A percentile compares a stretch with the other conserved stretches of the same genome.
Evolutionary conservation across 768 basidiomycete genomes (phyloP).

Genomic region (Collybia mongolica): DNA sequence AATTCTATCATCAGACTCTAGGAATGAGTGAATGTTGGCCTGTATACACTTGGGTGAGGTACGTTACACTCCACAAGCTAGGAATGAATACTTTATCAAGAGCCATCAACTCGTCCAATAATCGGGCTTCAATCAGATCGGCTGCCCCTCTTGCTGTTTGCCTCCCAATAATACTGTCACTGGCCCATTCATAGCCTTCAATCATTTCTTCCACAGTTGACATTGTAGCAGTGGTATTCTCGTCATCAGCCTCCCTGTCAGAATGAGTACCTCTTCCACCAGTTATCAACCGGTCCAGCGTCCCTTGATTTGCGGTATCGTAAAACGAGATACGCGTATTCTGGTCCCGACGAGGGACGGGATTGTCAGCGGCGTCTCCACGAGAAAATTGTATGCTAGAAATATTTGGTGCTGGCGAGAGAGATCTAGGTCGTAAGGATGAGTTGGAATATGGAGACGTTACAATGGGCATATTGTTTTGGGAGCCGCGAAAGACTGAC

Average conservation of each 20-base stretch:
- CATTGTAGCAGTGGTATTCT: conserved; percentile 78
- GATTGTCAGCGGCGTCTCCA: conserved; percentile 27
- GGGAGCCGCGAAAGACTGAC: not conserved
- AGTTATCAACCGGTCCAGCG: conserved; percentile 68
- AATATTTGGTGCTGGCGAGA: conserved; percentile 24
- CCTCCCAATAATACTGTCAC: conserved; percentile 68
- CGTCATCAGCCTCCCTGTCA: conserved; percentile 63
- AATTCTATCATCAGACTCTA: conserved; percentile 94
- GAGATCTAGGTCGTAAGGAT: conserved; percentile 17
- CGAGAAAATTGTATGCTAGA: conserved; percentile 27
- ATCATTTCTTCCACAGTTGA: conserved; percentile 97
- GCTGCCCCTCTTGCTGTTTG: conserved; percentile 71
- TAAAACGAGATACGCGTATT: conserved; percentile 81
- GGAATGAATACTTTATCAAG: conserved; percentile 74
- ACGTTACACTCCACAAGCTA: conserved; percentile 1
- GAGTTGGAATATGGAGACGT: conserved; percentile 18
- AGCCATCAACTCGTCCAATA: conserved; percentile 88
- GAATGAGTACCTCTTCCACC: conserved; percentile 36
- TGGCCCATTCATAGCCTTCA: conserved; percentile 97
- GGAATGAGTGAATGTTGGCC: conserved; percentile 97
- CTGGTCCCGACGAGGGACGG: conserved; percentile 51
- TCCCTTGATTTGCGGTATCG: conserved; percentile 74
- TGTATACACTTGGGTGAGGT: conserved; percentile 25
- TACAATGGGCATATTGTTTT: not conserved
- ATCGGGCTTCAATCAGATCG: conserved; percentile 87